Base-by-base conservation (phyloP, 2,329 filamentous ascomycete species). In the Tolypocladium guangdongense region DNA sequence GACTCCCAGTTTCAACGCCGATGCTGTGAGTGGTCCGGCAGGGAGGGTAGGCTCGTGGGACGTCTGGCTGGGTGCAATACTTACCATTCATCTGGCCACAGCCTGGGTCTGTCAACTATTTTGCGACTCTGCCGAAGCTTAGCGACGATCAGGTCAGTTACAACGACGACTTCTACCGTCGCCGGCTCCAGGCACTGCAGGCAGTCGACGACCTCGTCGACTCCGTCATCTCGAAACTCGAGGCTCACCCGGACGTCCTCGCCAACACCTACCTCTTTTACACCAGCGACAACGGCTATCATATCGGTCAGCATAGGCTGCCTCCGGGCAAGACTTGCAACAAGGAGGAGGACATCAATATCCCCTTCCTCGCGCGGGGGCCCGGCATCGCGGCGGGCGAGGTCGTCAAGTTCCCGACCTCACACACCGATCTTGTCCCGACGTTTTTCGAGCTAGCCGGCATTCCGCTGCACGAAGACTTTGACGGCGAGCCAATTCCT, bases 1-100 rank as follows among this genome's bases (percentile, higher is more conserved):
- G 10, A 82, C 77, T 0, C 68, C 73, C 0, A 81, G 82, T 62
- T 89, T 88, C 66, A 89, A 90, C 58, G 84, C 85, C 0, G 74
- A 80, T 3, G 68, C 71, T 56, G 78, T 79, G 64, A 20, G 43
- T 32, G 27, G 2, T n/a, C 27, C 5, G 7, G 43, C 16, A 8
- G 27, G 11, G 4, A 4, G 16, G 10, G 32, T 4, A 8, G 10
- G 43, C 2, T n/a, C 16, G 12, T 6, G 18, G 24, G n/a, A n/a
- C 7, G 14, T 30, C 7, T 11, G 4, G 7, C 39, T 24, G 6
- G 7, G 3, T 7, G 14, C 27, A 7, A 18, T 36, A 7, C 14
- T 46, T 12, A 46, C 27, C 16, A 32, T 20, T 2, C 5, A 1
- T 32, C 27, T 32, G 38, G 68, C 62, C 2, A 5, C 5, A 65